Base-by-base conservation (phyloP, 2,329 filamentous ascomycete species). In the Nemania sp. region DNA sequence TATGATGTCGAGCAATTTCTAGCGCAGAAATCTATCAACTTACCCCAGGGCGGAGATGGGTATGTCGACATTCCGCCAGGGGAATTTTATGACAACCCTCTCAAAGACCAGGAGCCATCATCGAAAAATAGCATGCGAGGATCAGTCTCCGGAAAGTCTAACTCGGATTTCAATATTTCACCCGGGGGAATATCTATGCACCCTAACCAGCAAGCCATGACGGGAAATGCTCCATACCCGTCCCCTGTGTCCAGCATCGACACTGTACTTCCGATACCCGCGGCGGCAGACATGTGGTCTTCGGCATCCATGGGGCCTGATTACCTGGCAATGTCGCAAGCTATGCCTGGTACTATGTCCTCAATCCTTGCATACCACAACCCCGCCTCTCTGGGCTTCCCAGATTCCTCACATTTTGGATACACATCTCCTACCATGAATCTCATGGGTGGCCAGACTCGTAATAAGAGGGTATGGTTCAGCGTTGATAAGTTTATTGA, bases 1-100 rank as follows among this genome's bases (percentile, higher is more conserved):
- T 86, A 92, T 67, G 93, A 96, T 77, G 89, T 94, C 0, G 91
- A 96, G 78, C 84, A 87, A 13, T 96, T 94, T 75, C 81, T 97
- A 2, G 85, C 85, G 47, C 84, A 87, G 57, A 86, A 87, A 32
- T 89, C 89, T 5, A 86, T 93, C 32, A 77, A 82, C 53, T 88
- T 94, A 59, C 86, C 90, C 10, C 84, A 86, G 10, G 89, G 91
- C n/a, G 89, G 91, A 20, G 89, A 87, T 62, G 82, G 91, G 1
- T 85, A 87, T 55, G 86, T 86, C 8, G 85, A 91, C 56, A 79
- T 92, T 24, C 83, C 87, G 54, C 72, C 82, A 0, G 74, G 75
- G 3, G 79, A 81, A 1, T 83, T 87, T 62, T 73, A 74, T 11
- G 75, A 77, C 6, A 65, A 70, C 22, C 67, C 64, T 13, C 58